Percentiles rank a stretch among this genome's conserved stretches.
phyloP scores from a whole-genome alignment of 2,329 filamentous ascomycete species.

The Penicillium griseofulvum region DNA sequence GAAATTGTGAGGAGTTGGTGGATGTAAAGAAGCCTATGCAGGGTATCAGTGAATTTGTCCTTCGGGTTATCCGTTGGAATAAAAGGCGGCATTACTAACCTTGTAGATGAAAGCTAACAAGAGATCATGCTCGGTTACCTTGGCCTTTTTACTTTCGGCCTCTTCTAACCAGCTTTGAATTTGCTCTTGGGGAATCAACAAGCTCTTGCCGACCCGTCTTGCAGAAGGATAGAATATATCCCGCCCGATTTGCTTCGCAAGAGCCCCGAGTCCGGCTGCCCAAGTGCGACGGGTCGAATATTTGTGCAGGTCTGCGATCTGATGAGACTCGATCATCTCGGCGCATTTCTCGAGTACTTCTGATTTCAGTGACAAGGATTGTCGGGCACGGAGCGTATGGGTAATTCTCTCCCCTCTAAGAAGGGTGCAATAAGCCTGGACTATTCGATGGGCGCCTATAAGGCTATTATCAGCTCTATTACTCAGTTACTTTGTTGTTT shows the following conservation, averaged over 20 bases:
- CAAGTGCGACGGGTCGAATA: not conserved
- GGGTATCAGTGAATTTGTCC: not conserved
- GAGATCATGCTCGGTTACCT: constrained; percentile 6
- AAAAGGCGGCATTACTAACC: not conserved
- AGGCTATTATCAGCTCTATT: not conserved
- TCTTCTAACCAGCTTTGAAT: not conserved
- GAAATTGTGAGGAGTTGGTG: not conserved
- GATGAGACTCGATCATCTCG: constrained; percentile 2
- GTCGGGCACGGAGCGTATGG: constrained; percentile 1
- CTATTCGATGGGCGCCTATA: constrained; percentile 4
- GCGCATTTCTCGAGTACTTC: constrained; percentile 8
- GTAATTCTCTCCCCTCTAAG: constrained; percentile 1
- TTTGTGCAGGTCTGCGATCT: constrained; percentile 3
- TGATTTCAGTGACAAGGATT: not conserved
- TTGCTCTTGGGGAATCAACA: not conserved
- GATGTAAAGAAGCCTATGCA: constrained; percentile 3
- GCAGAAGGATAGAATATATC: constrained; percentile 2
- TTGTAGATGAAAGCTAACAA: constrained; percentile 2
- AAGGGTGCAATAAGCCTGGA: constrained; percentile 4
- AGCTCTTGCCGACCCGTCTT: not conserved
- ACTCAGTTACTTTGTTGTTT: too few species aligned
- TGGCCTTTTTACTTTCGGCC: not conserved
- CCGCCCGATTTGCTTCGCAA: not conserved
- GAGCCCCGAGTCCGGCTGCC: not conserved
- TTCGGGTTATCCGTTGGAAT: not conserved